Conservation (phyloP, 331 rosid species). For the Acacia concinna region DNA sequence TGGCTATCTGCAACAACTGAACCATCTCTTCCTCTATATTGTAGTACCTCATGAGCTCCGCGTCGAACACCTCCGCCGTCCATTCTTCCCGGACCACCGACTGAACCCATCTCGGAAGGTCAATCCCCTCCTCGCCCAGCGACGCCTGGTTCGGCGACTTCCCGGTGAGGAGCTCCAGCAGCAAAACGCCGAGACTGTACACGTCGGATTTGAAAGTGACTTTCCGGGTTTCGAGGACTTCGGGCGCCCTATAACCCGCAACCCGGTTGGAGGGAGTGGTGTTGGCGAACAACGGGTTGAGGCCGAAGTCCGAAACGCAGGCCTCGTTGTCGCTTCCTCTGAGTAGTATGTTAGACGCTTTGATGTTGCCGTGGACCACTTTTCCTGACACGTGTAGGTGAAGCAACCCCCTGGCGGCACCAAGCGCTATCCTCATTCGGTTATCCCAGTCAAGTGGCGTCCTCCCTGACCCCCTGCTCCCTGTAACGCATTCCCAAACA, state of each 20-base stretch:
- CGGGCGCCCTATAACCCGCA: conserved; percentile 92
- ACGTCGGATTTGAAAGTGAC: conserved; percentile 89
- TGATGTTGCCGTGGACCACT: conserved; percentile 86
- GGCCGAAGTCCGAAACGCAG: conserved; percentile 70
- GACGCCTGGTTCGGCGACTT: conserved; percentile 96
- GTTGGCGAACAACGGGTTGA: conserved; percentile 65
- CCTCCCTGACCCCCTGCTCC: conserved; percentile 95
- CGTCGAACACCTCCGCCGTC: conserved; percentile 98
- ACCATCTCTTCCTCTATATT: conserved; percentile 99
- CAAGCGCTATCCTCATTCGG: conserved; percentile 73
- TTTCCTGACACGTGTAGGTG: conserved; percentile 82
- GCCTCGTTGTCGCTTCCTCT: conserved; percentile 63
- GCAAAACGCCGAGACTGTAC: conserved; percentile 84
- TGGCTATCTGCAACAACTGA: conserved; percentile 84
- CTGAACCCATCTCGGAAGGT: conserved; percentile 95
- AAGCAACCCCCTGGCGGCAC: conserved; percentile 68
- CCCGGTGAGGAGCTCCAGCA: conserved; percentile 88
- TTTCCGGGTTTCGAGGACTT: conserved; percentile 70
- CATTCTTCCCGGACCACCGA: conserved; percentile 96
- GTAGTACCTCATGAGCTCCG: conserved; percentile 84
- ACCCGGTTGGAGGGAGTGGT: conserved; percentile 72
- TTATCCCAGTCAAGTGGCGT: conserved; percentile 90
- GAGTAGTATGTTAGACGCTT: conserved; percentile 87
- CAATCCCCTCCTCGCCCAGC: conserved; percentile 89
- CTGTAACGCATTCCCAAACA: conserved; percentile 34